Conservation (phyloP, 306 rosid genomes). For the Castanospermum australe region DNA sequence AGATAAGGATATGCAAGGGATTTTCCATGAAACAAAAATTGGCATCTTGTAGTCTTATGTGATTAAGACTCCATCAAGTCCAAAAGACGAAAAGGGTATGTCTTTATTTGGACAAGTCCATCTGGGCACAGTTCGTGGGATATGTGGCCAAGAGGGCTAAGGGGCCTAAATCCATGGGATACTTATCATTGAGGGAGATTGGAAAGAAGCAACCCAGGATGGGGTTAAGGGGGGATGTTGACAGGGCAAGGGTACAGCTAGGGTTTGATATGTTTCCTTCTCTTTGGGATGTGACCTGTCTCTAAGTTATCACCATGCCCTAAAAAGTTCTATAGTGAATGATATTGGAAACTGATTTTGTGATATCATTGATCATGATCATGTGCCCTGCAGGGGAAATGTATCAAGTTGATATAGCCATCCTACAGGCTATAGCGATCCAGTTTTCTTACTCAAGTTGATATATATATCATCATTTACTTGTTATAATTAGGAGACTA, state of each 20-base stretch:
- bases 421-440: too few relatives aligned
- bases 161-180: constrained; percentile 33
- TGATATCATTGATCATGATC: constrained; percentile 32
- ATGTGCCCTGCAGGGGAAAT: constrained; percentile 43
- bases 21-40: constrained; percentile 31
- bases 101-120: constrained; percentile 32
- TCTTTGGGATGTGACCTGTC: constrained; percentile 82
- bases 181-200: constrained; percentile 41
- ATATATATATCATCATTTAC: constrained; percentile 22
- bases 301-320: constrained; percentile 69
- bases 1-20: constrained; percentile 57
- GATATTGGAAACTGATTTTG: constrained; percentile 21
- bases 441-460: constrained; percentile 13
- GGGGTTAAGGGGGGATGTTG: constrained; percentile 68
- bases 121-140: constrained; percentile 22
- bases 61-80: constrained; percentile 38
- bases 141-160: constrained; percentile 58
- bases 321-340: constrained; percentile 38
- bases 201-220: constrained; percentile 47
- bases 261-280: constrained; percentile 83
- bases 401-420: too few relatives aligned
- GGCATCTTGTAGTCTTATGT: constrained; percentile 50
- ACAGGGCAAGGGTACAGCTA: constrained; percentile 83
- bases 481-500: background rate
- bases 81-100: constrained; percentile 49